Evolutionary conservation across 805 yeast species (phyloP).

Genomic region (Isabelozyma gotoi): DNA sequence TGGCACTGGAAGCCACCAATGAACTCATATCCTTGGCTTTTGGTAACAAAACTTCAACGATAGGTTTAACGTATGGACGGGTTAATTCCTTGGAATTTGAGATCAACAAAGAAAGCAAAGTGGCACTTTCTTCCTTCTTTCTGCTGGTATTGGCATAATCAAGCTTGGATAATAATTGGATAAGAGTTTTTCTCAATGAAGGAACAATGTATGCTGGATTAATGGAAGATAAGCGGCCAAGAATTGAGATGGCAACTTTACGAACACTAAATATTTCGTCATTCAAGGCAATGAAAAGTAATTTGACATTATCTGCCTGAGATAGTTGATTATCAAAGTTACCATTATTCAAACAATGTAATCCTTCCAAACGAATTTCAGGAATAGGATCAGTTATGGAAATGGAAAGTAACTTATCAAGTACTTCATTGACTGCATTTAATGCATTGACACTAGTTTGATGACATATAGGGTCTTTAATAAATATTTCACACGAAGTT

Average conservation of each 20-base stretch:
- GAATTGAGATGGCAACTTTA: conserved; percentile 69
- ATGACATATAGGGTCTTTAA: conserved; percentile 77
- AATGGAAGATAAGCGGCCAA: conserved; percentile 80
- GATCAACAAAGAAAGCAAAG: conserved; percentile 69
- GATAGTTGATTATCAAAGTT: conserved; percentile 89
- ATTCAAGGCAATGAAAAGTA: conserved; percentile 83
- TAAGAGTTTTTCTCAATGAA: conserved; percentile 78
- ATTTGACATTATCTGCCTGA: conserved; percentile 85
- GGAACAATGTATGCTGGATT: conserved; percentile 98
- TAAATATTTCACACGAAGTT: conserved; percentile 75
- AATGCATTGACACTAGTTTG: conserved; percentile 82
- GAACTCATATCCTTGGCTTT: conserved; percentile 71
- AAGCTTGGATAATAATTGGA: conserved; percentile 80
- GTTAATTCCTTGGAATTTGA: conserved; percentile 79
- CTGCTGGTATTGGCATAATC: conserved; percentile 75
- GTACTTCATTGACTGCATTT: conserved; percentile 78
- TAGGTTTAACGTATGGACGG: conserved; percentile 86
- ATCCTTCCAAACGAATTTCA: conserved; percentile 79
- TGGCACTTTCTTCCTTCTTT: conserved; percentile 85
- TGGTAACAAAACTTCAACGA: conserved; percentile 80
- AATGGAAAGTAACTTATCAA: conserved; percentile 74
- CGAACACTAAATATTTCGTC: conserved; percentile 88
- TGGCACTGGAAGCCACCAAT: conserved; percentile 82
- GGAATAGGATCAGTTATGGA: conserved; percentile 87
- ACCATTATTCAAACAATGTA: conserved; percentile 63